Evolutionary conservation across 2,329 filamentous ascomycete genomes (phyloP).

Genomic region (Botrytis fragariae): DNA sequence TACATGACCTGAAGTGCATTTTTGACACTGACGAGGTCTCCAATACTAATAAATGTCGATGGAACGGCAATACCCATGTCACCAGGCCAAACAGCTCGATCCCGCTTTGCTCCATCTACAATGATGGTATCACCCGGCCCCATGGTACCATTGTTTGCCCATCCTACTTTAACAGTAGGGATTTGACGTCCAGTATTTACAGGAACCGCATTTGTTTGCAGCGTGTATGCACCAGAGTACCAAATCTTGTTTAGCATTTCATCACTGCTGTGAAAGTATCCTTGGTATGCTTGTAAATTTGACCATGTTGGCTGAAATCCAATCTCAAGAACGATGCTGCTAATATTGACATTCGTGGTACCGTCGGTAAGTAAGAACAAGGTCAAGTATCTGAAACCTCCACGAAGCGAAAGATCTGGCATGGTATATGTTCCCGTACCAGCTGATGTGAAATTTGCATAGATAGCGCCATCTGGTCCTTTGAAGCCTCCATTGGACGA

Average conservation of each 20-base stretch:
- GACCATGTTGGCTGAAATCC: conserved; percentile 46
- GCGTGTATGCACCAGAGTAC: conserved; percentile 50
- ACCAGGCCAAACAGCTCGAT: conserved; percentile 59
- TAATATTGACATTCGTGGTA: conserved; percentile 29
- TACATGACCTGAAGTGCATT: conserved; percentile 40
- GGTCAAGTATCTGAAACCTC: conserved; percentile 54
- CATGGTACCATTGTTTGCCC: conserved; percentile 41
- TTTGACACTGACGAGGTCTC: conserved; percentile 50
- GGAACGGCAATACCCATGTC: conserved; percentile 57
- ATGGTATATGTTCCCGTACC: conserved; percentile 43
- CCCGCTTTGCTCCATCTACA: conserved; percentile 57
- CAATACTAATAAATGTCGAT: conserved; percentile 53
- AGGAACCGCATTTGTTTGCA: conserved; percentile 37
- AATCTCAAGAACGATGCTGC: conserved; percentile 40
- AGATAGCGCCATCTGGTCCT: conserved; percentile 51
- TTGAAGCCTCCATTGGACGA: conserved; percentile 47
- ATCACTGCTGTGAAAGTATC: conserved; percentile 52
- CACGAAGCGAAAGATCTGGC: conserved; percentile 46
- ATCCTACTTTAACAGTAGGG: conserved; percentile 36
- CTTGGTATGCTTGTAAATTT: conserved; percentile 49
- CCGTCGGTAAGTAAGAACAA: conserved; percentile 43
- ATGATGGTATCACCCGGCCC: conserved; percentile 37
- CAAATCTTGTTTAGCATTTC: conserved; percentile 53
- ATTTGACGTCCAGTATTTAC: conserved; percentile 38
- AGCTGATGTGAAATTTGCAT: conserved; percentile 41